phyloP scores from a whole-genome alignment of 1,139 yeast species.

The Pichia sp. region DNA sequence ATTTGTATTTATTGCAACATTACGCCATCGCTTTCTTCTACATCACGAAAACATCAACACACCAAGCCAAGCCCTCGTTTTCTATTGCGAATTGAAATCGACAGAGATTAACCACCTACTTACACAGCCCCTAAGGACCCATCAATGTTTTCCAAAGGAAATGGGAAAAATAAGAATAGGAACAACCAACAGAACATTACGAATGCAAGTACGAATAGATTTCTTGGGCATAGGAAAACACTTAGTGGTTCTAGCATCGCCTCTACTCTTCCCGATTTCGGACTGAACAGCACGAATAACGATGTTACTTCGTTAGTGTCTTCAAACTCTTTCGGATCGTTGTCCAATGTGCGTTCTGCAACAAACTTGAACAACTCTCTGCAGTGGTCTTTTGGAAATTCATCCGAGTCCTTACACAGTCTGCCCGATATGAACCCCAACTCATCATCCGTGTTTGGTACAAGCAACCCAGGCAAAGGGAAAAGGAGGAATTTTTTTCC shows the following conservation, averaged over 20 bases:
- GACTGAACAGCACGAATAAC: background rate
- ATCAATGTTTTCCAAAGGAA: conserved; percentile 6
- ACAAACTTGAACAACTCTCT: background rate
- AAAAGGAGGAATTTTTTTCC: conserved; percentile 7
- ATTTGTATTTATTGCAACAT: background rate
- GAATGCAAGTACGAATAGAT: background rate
- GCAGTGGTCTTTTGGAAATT: conserved; percentile 3
- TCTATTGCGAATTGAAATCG: background rate
- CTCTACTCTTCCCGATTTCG: background rate
- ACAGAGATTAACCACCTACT: background rate
- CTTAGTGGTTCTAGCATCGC: conserved; percentile 1
- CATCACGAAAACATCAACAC: background rate
- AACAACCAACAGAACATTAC: background rate
- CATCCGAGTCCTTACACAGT: conserved; percentile 16
- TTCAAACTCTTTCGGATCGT: conserved; percentile 7
- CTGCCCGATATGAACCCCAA: conserved; percentile 8
- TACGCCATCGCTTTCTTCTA: background rate
- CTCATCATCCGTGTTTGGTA: background rate
- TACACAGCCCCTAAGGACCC: background rate
- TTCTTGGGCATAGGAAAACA: conserved; percentile 1
- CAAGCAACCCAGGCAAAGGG: background rate
- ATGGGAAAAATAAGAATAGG: background rate
- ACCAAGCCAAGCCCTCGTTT: background rate
- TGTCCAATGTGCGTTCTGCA: background rate
- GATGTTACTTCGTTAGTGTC: background rate